phyloP scores from a whole-genome alignment of 2,329 filamentous ascomycete genomes.

The Aspergillus amoenus region DNA sequence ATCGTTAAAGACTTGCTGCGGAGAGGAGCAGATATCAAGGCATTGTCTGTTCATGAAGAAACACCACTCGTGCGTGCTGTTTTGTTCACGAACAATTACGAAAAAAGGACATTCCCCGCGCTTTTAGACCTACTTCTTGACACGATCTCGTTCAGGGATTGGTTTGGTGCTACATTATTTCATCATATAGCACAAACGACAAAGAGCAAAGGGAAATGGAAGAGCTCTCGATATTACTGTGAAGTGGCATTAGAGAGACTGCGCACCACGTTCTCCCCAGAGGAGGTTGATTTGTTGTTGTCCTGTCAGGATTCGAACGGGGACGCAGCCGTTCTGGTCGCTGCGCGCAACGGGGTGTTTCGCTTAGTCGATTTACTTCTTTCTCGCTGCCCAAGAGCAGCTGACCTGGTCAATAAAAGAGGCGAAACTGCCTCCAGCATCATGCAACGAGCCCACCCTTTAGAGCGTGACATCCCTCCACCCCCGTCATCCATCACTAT shows the following conservation, averaged over 20 bases:
- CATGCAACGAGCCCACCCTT: constrained; percentile 70
- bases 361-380: constrained; percentile 67
- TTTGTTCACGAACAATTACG: constrained; percentile 94
- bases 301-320: constrained; percentile 82
- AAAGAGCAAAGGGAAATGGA: constrained; percentile 79
- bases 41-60: constrained; percentile 70
- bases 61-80: constrained; percentile 94
- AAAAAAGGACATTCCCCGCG: constrained; percentile 84
- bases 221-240: constrained; percentile 88
- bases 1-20: constrained; percentile 84
- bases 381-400: constrained; percentile 72
- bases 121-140: constrained; percentile 80
- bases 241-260: constrained; percentile 88
- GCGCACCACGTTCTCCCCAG: constrained; percentile 71
- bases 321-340: constrained; percentile 86
- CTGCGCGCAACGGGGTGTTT: constrained; percentile 82
- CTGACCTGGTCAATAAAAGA: constrained; percentile 77
- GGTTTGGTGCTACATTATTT: constrained; percentile 81
- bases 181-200: constrained; percentile 93
- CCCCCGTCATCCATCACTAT: constrained; percentile 67
- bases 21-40: constrained; percentile 72
- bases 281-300: constrained; percentile 74
- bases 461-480: constrained; percentile 63
- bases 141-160: constrained; percentile 77
- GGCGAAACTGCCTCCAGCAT: constrained; percentile 83